phyloP scores from a whole-genome alignment of 192 early-diverging fungal genomes.

The Phlyctochytrium arcticum region DNA sequence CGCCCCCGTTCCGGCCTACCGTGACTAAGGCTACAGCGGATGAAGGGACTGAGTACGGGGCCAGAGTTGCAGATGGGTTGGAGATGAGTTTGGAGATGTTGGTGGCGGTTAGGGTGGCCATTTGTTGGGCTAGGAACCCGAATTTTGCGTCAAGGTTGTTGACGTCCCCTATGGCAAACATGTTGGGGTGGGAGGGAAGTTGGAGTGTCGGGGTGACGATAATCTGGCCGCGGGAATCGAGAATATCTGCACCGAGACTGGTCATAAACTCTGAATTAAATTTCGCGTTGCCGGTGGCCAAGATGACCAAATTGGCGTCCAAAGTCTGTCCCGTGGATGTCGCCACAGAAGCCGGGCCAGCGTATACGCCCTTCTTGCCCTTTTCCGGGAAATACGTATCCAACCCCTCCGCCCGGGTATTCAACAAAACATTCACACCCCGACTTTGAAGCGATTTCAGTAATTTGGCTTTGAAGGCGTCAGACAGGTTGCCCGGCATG shows the following conservation, averaged over 20 bases:
- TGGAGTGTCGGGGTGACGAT: conserved; percentile 69
- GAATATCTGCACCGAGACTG: conserved; percentile 49
- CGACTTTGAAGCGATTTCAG: conserved; percentile 27
- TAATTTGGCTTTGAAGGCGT: conserved; percentile 9
- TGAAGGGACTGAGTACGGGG: neutral
- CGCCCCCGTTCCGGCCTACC: conserved; percentile 29
- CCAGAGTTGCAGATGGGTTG: neutral
- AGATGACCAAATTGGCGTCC: conserved; percentile 59
- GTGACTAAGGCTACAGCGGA: conserved; percentile 7
- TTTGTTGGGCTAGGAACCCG: conserved; percentile 1
- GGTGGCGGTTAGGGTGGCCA: conserved; percentile 14
- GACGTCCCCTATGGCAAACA: conserved; percentile 76
- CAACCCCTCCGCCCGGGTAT: conserved; percentile 45
- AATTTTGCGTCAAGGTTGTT: conserved; percentile 36
- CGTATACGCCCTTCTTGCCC: neutral
- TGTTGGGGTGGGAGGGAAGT: conserved; percentile 53
- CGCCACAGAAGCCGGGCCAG: conserved; percentile 28
- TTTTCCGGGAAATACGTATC: conserved; percentile 30
- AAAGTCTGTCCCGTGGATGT: conserved; percentile 43
- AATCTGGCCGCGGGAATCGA: conserved; percentile 55
- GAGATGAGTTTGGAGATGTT: conserved; percentile 31
- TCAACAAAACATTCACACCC: conserved; percentile 44
- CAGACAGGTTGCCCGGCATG: conserved; percentile 1
- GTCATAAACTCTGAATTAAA: conserved; percentile 63
- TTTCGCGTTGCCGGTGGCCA: conserved; percentile 66